Evolutionary conservation across 768 basidiomycete genomes (phyloP).

Genomic region (Lentinula sp.): DNA sequence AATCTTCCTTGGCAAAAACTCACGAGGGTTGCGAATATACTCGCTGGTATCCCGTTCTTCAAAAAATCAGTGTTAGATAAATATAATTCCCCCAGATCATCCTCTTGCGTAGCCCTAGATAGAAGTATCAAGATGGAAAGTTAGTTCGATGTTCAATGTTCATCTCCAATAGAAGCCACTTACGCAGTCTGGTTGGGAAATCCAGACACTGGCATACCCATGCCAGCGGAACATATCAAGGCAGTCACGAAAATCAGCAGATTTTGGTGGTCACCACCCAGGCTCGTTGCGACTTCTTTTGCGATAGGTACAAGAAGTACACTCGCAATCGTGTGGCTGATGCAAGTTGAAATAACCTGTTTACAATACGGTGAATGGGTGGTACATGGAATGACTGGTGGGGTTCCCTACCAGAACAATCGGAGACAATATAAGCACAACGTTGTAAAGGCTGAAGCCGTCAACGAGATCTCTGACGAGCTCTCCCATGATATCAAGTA

Average conservation of each 20-base stretch:
- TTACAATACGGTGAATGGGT: not conserved
- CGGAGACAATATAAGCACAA: slow-evolving; percentile 65
- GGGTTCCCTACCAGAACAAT: slow-evolving; percentile 55
- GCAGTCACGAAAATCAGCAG: slow-evolving; percentile 91
- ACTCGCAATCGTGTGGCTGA: slow-evolving; percentile 95
- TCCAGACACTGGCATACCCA: slow-evolving; percentile 99
- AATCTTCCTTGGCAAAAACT: slow-evolving; percentile 15
- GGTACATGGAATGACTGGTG: slow-evolving; percentile 7
- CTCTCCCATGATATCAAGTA: slow-evolving; percentile 72
- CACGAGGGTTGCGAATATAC: slow-evolving; percentile 80
- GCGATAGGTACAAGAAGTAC: slow-evolving; percentile 97
- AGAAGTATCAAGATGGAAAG: not conserved
- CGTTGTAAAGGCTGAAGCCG: slow-evolving; percentile 58
- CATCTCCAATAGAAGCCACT: slow-evolving; percentile 23
- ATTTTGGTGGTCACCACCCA: slow-evolving; percentile 65
- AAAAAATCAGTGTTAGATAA: slow-evolving; percentile 82
- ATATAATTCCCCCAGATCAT: slow-evolving; percentile 90
- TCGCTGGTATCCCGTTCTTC: slow-evolving; percentile 93
- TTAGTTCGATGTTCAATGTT: not conserved
- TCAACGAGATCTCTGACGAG: slow-evolving; percentile 53
- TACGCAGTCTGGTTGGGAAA: slow-evolving; percentile 98
- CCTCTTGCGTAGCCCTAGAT: slow-evolving; percentile 81
- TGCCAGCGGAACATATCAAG: slow-evolving; percentile 89
- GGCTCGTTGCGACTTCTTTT: slow-evolving; percentile 75
- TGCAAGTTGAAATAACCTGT: slow-evolving; percentile 86